These are phyloP conservation scores for Boletales sp. DNA, from an alignment of 768 basidiomycete species.

Conservation along the genomic window DNA sequence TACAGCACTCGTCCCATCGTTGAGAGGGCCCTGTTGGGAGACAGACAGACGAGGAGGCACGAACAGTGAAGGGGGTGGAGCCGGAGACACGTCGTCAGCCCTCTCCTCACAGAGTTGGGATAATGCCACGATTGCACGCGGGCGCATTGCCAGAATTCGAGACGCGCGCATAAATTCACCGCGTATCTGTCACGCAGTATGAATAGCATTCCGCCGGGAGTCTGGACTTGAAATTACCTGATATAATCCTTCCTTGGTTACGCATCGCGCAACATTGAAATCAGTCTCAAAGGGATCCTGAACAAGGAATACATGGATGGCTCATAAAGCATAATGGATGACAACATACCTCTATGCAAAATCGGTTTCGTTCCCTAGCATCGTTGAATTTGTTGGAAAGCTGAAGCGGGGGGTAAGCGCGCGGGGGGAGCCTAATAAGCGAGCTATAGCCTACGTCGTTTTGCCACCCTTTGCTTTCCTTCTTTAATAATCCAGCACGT, in stretches of 20 bases:
- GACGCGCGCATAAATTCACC: slow-evolving; percentile 98
- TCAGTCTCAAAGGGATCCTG: slow-evolving; percentile 97
- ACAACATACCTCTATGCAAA: slow-evolving; percentile 84
- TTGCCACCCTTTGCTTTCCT: slow-evolving; percentile 93
- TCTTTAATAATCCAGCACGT: slow-evolving; percentile 82
- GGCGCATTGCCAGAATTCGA: slow-evolving; percentile 74
- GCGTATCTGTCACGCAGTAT: slow-evolving; percentile 67
- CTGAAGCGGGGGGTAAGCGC: slow-evolving; percentile 27
- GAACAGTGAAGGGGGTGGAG: slow-evolving; percentile 40
- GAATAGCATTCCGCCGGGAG: not conserved
- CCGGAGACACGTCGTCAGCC: slow-evolving; percentile 42
- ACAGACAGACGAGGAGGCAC: slow-evolving; percentile 42
- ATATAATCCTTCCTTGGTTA: slow-evolving; percentile 94
- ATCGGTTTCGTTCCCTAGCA: slow-evolving; percentile 83
- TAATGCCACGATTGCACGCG: slow-evolving; percentile 76
- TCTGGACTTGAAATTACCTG: slow-evolving; percentile 47
- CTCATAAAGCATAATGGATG: not conserved
- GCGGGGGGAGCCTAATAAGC: not conserved
- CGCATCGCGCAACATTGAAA: slow-evolving; percentile 95
- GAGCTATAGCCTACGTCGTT: slow-evolving; percentile 64
- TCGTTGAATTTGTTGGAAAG: slow-evolving; percentile 60
- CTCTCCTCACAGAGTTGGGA: slow-evolving; percentile 93
- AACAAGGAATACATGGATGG: not conserved
- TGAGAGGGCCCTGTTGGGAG: slow-evolving; percentile 71
- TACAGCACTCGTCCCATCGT: slow-evolving; percentile 58